Evolutionary conservation across 106 monocot genomes (phyloP), one percentile per base, ranked within the genome.

Genomic region (Dendrobium chrysotoxum): DNA sequence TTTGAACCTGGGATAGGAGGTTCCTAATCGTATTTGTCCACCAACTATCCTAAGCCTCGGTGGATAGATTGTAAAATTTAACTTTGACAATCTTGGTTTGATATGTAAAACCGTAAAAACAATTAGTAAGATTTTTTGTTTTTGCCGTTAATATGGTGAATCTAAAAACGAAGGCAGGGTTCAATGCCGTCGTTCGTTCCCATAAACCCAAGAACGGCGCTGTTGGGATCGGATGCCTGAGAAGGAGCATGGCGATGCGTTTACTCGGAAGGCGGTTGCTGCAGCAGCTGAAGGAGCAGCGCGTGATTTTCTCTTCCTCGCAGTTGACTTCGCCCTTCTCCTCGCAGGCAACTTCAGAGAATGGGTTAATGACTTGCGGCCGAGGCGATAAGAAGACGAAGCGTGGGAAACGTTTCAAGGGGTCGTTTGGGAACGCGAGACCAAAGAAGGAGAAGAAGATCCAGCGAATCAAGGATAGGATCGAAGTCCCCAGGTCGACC

Each of bases 321-420:
- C 73, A 40, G 8, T 75, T 20, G 28, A 23, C 75, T 0, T 40
- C 30, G 7, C 64, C 80, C 4, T 10, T 40, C 44, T 4, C 72
- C 4, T 76, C 82, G 0, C 40, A 35, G 23, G 38, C 50, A 40
- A 73, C 57, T 75, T 50, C 83, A 46, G 81, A 50, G 4, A 26
- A 39, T 15, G 75, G 77, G 72, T 39, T 86, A 54, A 79, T 78
- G n/a, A 35, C 86, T 72, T 96, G 96, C 79, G 93, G 93, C 28
- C 89, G 96, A 20, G 96, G 96, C 8, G 96, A 93, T 85, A 88
- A 93, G 90, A 96, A 85, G 87, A 96, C 96, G 75, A 93, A 91
- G 86, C 70, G 86, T 13, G 96, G 96, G 81, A 96, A 96, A 87
- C 88, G 96, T 57, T 96, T 96, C 92, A 89, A 91, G 79, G 96